These are phyloP conservation scores for Aeminium ludgeri DNA, from an alignment of 495 filamentous ascomycete species.

Conservation along the genomic window DNA sequence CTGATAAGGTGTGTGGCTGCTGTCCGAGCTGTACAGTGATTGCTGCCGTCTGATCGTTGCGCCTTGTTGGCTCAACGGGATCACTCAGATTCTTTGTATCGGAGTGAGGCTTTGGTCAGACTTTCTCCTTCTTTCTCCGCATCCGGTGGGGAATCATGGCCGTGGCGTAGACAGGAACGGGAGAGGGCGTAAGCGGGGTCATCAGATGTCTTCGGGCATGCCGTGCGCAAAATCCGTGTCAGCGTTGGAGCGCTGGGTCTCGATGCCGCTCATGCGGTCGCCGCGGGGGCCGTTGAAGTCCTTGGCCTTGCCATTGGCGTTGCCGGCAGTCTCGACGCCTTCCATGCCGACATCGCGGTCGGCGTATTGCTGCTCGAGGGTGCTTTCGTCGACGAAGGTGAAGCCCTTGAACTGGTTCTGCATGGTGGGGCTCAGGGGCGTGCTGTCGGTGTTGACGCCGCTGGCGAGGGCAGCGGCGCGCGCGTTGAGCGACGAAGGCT, in stretches of 20 bases:
- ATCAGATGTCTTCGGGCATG: constrained; percentile 22
- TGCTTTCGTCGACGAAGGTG: constrained; percentile 94
- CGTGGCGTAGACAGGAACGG: no score
- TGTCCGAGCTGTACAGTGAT: no score
- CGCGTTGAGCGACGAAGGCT: constrained; percentile 68
- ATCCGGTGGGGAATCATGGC: no score
- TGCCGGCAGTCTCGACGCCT: constrained; percentile 19
- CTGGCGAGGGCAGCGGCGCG: constrained; percentile 62
- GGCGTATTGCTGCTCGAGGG: constrained; percentile 77
- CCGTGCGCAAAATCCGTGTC: constrained; percentile 25
- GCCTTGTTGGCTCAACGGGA: no score
- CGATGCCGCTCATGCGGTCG: constrained; percentile 26
- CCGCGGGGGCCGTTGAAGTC: constrained; percentile 13
- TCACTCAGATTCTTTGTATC: no score
- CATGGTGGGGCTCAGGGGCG: constrained; percentile 81
- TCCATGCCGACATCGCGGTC: constrained; percentile 39
- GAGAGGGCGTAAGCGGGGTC: not conserved
- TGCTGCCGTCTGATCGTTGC: no score
- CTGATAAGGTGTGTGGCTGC: no score
- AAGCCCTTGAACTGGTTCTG: constrained; percentile 98
- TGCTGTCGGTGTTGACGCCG: constrained; percentile 63
- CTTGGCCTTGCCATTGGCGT: constrained; percentile 8
- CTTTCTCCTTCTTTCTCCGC: no score
- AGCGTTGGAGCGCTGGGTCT: constrained; percentile 10
- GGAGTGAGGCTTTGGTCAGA: no score